Conservation (phyloP, 306 rosid genomes). For the Ormosia semicastrata region DNA sequence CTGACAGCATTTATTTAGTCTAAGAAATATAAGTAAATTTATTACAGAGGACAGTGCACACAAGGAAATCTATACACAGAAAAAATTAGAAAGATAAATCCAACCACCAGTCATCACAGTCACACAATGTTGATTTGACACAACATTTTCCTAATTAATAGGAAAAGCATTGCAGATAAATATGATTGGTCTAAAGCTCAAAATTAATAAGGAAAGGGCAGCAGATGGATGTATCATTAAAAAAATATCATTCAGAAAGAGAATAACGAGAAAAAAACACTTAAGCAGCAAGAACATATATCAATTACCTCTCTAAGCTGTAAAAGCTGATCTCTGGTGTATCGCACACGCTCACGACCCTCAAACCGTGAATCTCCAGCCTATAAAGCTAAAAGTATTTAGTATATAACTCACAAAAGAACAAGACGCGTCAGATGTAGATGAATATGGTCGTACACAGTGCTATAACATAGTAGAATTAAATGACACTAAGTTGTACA, state of each 20-base stretch:
- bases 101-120: neutral
- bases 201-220: neutral
- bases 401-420: slow-evolving; percentile 6
- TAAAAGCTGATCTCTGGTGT: slow-evolving; percentile 74
- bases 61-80: neutral
- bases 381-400: slow-evolving; percentile 44
- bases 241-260: neutral
- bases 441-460: neutral
- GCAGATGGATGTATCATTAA: neutral
- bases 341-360: slow-evolving; percentile 74
- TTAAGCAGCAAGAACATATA: neutral
- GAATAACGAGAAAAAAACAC: neutral
- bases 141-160: neutral
- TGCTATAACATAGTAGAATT: neutral
- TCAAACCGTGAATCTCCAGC: slow-evolving; percentile 87
- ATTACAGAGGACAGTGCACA: neutral
- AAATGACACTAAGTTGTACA: neutral
- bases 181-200: neutral
- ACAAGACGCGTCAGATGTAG: neutral
- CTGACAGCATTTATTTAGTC: neutral
- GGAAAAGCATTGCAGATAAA: neutral
- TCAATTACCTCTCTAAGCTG: slow-evolving; percentile 68
- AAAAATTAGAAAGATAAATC: neutral
- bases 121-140: neutral
- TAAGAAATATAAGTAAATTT: neutral